Evolutionary conservation across 768 basidiomycete species (phyloP), one percentile per base, ranked within the genome.

Genomic region (Amanita thiersii): DNA sequence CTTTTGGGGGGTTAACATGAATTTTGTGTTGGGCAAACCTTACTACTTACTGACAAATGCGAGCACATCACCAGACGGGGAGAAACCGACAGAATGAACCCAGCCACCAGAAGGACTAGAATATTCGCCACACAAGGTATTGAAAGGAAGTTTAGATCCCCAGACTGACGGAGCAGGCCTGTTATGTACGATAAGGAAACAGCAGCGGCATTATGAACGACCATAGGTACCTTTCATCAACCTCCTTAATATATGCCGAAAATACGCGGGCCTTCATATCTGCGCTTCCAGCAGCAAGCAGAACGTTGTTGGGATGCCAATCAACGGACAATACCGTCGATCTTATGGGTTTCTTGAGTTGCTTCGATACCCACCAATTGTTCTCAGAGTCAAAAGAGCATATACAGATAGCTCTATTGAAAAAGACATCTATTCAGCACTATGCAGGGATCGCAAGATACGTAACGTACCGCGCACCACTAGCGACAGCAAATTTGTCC

Each of bases 291-390:
- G 94, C 86, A 3, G 94, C 96, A 19, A 99, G 79, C 4, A 99
- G 70, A 10, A 98, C 93, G 57, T 96, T 98, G 72, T 98, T 98
- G 19, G 96, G 93, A 58, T 99, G 96, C 96, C 96, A 99, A 51
- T 98, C 94, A 51, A 99, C 68, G 3, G 82, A 79, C 30, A 98
- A 70, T 10, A 99, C 93, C 1, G 96, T 99, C 3, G 91, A 91
- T 49, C 91, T 67, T 54, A 99, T 86, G 18, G 96, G 96, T 63
- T 98, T 98, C 81, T 98, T 99, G 59, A 99, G 69, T 46, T 86
- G 85, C 58, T 89, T 91, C 12, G 93, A 83, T 3, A 96, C 89
- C 96, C 96, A 99, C 96, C 96, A 99, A 60, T 99, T 86, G 64
- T 86, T 93, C 68, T 99, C 96, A 7, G 86, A 73, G 58, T 99